These are phyloP conservation scores for Fraxinus sp. DNA, from an alignment of 305 asterid genomes.

Conservation along the genomic window DNA sequence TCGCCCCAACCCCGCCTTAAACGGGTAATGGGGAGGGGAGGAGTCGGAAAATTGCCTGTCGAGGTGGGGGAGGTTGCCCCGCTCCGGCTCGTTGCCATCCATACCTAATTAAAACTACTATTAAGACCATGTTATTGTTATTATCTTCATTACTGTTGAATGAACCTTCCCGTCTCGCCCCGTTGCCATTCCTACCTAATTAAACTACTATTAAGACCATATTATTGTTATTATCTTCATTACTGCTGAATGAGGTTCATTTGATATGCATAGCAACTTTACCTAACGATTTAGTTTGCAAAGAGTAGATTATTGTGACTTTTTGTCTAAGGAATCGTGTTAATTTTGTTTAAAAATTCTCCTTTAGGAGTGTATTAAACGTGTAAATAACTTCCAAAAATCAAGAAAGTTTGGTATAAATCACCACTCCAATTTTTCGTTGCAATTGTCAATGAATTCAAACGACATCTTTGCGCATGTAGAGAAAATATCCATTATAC, in stretches of 20 bases:
- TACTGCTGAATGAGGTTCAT: no score
- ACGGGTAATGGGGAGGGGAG: no score
- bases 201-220: not conserved
- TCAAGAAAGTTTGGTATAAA: not conserved
- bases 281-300: not conserved
- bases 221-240: not conserved
- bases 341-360: not conserved
- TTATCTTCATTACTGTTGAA: no score
- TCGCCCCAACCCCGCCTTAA: no score
- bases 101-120: no score
- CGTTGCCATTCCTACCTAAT: no score
- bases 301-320: not conserved
- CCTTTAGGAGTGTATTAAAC: not conserved
- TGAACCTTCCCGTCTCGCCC: no score
- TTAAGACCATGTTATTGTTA: no score
- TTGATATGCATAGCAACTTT: not conserved
- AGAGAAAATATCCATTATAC: not conserved
- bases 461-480: not conserved
- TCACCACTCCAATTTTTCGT: not conserved
- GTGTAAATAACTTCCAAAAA: not conserved
- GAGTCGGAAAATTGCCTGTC: no score
- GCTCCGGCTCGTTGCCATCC: no score
- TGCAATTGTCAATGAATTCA: not conserved
- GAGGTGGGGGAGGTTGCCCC: no score
- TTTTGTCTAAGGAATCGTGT: slow-evolving; percentile 6